Evolutionary conservation across 2,329 filamentous ascomycete genomes (phyloP).

Genomic region (Fusarium caatingaense): DNA sequence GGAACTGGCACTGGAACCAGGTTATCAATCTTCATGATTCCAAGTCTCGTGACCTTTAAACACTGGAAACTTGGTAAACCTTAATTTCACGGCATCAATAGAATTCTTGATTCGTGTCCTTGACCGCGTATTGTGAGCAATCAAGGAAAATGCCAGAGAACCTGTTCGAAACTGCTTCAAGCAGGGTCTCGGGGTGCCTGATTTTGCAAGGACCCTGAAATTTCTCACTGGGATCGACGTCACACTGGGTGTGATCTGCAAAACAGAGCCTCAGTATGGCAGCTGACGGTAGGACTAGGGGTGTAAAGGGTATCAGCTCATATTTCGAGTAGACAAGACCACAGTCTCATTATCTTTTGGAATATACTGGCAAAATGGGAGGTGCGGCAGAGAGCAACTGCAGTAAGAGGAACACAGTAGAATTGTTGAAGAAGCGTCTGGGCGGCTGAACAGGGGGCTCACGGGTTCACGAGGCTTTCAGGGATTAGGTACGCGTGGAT

Average conservation of each 20-base stretch:
- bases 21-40: not conserved
- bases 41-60: conserved; percentile 18
- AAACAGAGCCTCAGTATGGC: conserved; percentile 29
- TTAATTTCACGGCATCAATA: conserved; percentile 3
- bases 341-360: not conserved
- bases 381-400: not conserved
- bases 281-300: conserved; percentile 4
- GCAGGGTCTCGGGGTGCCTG: conserved; percentile 5
- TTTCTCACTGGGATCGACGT: conserved; percentile 30
- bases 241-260: conserved; percentile 38
- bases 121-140: not conserved
- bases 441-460: not conserved
- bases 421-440: not conserved
- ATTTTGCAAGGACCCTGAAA: conserved; percentile 35
- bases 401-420: not conserved
- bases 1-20: not conserved
- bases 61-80: not conserved
- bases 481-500: conserved; percentile 20
- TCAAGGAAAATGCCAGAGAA: conserved; percentile 27
- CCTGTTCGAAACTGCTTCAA: conserved; percentile 22
- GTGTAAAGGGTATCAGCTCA: not conserved
- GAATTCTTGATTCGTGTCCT: conserved; percentile 1
- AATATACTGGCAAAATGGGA: not conserved
- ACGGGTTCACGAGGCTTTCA: not conserved
- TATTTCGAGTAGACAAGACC: not conserved